Percentiles rank a stretch among this genome's conserved stretches.
phyloP scores from a whole-genome alignment of 257 asterid genomes.

The Capsicum pubescens region DNA sequence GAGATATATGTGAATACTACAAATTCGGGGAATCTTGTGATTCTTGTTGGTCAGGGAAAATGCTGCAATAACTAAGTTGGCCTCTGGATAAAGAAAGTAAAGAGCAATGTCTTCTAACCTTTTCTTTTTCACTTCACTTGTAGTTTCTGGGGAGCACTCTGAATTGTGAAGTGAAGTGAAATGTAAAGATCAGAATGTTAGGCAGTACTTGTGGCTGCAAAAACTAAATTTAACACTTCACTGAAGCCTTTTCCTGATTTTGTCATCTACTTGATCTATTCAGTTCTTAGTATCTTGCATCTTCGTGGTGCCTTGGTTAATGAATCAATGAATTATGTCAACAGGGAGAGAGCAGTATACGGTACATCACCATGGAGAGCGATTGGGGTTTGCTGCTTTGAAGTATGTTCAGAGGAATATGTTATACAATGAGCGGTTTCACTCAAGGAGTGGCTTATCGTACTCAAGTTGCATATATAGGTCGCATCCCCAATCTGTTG shows the following conservation, averaged over 20 bases:
- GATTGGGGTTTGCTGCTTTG: slow-evolving; percentile 39
- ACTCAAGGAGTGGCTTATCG: slow-evolving; percentile 46
- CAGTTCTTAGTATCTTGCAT: slow-evolving; percentile 20
- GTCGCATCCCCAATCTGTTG: slow-evolving; percentile 41
- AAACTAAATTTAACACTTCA: not conserved
- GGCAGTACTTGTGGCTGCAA: not conserved
- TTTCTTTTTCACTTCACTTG: not conserved
- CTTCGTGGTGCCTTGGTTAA: not conserved
- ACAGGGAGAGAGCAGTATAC: slow-evolving; percentile 48
- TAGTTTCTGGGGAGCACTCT: not conserved
- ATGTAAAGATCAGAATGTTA: not conserved
- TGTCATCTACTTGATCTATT: not conserved
- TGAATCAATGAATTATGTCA: slow-evolving; percentile 17
- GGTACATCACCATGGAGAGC: slow-evolving; percentile 46
- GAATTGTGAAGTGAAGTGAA: not conserved
- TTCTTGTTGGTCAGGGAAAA: slow-evolving; percentile 1
- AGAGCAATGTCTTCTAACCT: not conserved
- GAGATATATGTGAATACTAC: not conserved
- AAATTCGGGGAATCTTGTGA: slow-evolving; percentile 6
- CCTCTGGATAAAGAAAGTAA: not conserved
- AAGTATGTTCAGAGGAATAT: slow-evolving; percentile 37
- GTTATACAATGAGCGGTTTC: slow-evolving; percentile 41
- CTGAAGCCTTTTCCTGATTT: slow-evolving; percentile 17
- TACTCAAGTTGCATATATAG: slow-evolving; percentile 31
- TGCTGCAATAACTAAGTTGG: slow-evolving; percentile 9